Conservation (phyloP, 805 yeast genomes). For the Wickerhamiella brachini region DNA sequence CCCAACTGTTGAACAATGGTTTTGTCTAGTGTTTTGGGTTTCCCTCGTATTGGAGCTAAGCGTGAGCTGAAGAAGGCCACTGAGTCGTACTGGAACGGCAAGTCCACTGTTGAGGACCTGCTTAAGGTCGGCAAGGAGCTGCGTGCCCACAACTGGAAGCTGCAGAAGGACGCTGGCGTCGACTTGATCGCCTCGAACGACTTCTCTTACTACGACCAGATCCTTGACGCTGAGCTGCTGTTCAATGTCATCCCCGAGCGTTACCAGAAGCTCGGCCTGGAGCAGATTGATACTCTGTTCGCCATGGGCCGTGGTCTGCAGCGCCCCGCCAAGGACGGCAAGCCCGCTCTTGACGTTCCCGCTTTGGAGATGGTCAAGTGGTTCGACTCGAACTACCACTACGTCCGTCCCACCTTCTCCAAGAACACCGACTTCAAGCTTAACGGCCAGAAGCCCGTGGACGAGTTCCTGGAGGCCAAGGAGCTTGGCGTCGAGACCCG, state of each 20-base stretch:
- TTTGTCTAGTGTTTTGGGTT: constrained; percentile 93
- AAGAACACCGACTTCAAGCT: constrained; percentile 91
- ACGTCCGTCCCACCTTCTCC: constrained; percentile 98
- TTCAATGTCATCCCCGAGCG: constrained; percentile 96
- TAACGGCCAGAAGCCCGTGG: constrained; percentile 92
- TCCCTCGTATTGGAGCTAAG: constrained; percentile 99
- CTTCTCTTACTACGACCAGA: constrained; percentile 96
- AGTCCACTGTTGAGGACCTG: constrained; percentile 74
- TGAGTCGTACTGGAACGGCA: constrained; percentile 98
- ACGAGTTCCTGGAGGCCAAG: constrained; percentile 96
- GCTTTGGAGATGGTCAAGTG: constrained; percentile 99
- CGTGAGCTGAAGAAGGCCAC: constrained; percentile 98
- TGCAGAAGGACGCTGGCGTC: constrained; percentile 94
- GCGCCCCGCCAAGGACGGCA: constrained; percentile 79
- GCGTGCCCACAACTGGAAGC: constrained; percentile 94
- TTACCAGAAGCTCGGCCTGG: constrained; percentile 81
- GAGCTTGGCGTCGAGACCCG: constrained; percentile 90
- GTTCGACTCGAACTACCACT: constrained; percentile 99
- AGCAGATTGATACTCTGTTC: constrained; percentile 81
- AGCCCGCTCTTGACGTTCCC: constrained; percentile 90
- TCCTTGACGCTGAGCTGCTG: constrained; percentile 77
- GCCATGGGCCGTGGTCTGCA: constrained; percentile 99
- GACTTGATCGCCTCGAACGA: constrained; percentile 95
- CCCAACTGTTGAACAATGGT: constrained; percentile 47
- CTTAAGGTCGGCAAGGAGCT: constrained; percentile 87